Percentiles rank a stretch among this genome's conserved stretches.
These are phyloP conservation scores for Aegilops bicornis DNA, from an alignment of 176 grass and related monocot genomes.

Conservation along the genomic window DNA sequence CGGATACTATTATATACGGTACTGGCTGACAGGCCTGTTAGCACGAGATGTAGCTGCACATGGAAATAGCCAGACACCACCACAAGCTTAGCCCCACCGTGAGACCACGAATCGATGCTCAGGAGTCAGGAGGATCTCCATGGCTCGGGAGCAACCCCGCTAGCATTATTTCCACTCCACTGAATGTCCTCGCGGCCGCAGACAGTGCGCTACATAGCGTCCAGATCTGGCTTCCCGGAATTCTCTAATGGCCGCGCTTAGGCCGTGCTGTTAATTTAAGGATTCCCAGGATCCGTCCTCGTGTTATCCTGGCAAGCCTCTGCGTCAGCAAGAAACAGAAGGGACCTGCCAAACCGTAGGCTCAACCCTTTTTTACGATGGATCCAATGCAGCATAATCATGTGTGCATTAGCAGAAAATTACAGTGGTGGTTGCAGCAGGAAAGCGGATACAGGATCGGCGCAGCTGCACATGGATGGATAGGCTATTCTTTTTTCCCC, in stretches of 20 bases:
- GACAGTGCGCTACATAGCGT: background rate
- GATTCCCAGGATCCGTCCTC: no score
- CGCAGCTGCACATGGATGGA: background rate
- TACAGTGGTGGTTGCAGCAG: background rate
- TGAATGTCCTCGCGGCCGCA: no score
- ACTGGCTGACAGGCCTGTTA: no score
- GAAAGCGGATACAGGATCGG: background rate
- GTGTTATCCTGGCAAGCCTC: background rate
- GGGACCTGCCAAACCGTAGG: background rate
- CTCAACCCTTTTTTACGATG: no score
- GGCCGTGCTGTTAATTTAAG: no score
- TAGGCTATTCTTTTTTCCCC: background rate
- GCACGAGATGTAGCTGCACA: background rate
- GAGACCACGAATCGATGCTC: background rate
- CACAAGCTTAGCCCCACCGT: background rate
- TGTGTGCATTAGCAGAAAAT: background rate
- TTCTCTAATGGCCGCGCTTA: background rate
- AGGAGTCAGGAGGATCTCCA: no score
- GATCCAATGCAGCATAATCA: background rate
- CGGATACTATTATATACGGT: no score
- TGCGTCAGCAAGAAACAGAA: background rate
- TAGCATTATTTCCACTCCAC: no score
- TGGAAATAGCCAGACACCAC: background rate
- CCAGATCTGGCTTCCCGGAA: background rate
- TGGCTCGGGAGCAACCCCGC: no score